Percentiles rank a stretch among this genome's conserved stretches.
Conservation (phyloP, 495 filamentous ascomycete genomes). For the Endocarpon pusillum region DNA sequence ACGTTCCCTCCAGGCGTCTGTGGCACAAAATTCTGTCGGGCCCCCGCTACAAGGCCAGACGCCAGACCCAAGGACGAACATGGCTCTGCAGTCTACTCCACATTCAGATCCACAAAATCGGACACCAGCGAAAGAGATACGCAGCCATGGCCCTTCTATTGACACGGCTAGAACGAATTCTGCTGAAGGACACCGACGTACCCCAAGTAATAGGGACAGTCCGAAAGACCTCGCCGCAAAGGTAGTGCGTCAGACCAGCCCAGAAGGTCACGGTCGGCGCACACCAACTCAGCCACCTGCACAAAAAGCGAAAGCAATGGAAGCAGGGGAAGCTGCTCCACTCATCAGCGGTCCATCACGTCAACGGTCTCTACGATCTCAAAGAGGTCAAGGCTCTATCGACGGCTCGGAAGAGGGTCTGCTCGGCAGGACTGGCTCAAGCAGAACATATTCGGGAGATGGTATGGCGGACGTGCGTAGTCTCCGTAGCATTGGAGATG, state of each 20-base stretch:
- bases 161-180: constrained; percentile 30
- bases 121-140: constrained; percentile 38
- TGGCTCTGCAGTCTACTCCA: constrained; percentile 20
- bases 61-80: constrained; percentile 51
- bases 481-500: constrained; percentile 23
- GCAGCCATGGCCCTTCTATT: constrained; percentile 30
- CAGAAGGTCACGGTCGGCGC: constrained; percentile 37
- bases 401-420: constrained; percentile 31
- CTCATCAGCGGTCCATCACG: constrained; percentile 24
- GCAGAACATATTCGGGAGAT: constrained; percentile 15
- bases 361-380: constrained; percentile 26
- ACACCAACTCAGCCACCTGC: constrained; percentile 40
- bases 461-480: constrained; percentile 25
- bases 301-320: constrained; percentile 29
- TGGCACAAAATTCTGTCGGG: constrained; percentile 55
- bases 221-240: constrained; percentile 22
- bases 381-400: constrained; percentile 25
- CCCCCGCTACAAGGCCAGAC: constrained; percentile 79
- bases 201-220: constrained; percentile 35
- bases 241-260: constrained; percentile 16
- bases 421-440: constrained; percentile 23
- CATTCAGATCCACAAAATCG: constrained; percentile 32
- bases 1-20: constrained; percentile 51
- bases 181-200: constrained; percentile 32
- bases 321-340: constrained; percentile 30